These are phyloP conservation scores for Penicillium steckii DNA, from an alignment of 495 filamentous ascomycete species.

Conservation along the genomic window DNA sequence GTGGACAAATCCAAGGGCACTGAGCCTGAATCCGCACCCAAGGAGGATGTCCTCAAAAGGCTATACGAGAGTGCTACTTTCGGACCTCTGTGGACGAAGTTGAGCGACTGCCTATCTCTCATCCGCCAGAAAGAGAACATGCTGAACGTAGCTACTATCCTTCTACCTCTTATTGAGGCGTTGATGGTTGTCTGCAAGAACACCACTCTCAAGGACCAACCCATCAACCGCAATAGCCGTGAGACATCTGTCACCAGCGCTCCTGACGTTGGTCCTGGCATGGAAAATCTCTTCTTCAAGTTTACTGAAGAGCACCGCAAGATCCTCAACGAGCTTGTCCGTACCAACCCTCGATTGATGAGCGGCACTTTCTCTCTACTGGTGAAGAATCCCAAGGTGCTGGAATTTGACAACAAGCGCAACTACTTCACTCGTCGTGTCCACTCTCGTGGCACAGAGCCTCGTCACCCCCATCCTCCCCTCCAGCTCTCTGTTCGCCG, in stretches of 20 bases:
- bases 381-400: slow-evolving; percentile 97
- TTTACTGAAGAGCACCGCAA: slow-evolving; percentile 98
- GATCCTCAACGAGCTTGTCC: slow-evolving; percentile 96
- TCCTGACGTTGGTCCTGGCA: slow-evolving; percentile 64
- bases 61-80: slow-evolving; percentile 92
- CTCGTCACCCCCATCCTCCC: slow-evolving; percentile 66
- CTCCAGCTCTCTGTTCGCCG: slow-evolving; percentile 88
- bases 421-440: slow-evolving; percentile 97
- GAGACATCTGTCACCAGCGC: slow-evolving; percentile 74
- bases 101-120: slow-evolving; percentile 86
- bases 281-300: slow-evolving; percentile 93
- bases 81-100: slow-evolving; percentile 82
- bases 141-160: slow-evolving; percentile 93
- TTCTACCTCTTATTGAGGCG: slow-evolving; percentile 89
- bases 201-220: slow-evolving; percentile 72
- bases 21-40: slow-evolving; percentile 53
- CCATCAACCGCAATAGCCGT: slow-evolving; percentile 56
- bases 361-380: slow-evolving; percentile 93
- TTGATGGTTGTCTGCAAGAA: slow-evolving; percentile 99
- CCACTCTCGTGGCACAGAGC: slow-evolving; percentile 68
- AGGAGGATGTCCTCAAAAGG: slow-evolving; percentile 77
- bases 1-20: slow-evolving; percentile 53
- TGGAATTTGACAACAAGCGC: slow-evolving; percentile 99
- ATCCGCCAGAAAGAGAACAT: slow-evolving; percentile 91
- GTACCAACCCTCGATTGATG: slow-evolving; percentile 96